Evolutionary conservation across 139 green algal genomes (phyloP).

Genomic region (Coelastrella sp.): DNA sequence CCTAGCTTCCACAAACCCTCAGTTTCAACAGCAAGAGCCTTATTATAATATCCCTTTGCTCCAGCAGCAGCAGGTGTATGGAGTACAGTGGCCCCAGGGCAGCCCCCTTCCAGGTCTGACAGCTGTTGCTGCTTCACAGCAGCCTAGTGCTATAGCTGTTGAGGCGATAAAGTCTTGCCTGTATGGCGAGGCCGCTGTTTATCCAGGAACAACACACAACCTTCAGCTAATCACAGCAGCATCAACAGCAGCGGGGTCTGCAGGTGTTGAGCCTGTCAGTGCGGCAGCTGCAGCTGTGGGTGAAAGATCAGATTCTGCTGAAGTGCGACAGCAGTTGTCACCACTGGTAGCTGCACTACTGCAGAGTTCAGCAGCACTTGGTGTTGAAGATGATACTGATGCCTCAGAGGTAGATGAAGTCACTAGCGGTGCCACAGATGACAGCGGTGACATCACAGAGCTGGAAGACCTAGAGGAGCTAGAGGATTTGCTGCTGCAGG

Average conservation of each 20-base stretch:
- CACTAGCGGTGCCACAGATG: background rate
- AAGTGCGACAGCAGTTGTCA: background rate
- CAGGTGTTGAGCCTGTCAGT: background rate
- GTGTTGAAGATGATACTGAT: background rate
- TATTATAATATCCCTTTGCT: background rate
- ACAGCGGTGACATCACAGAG: constrained; percentile 23
- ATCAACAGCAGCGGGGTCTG: background rate
- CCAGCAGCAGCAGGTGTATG: background rate
- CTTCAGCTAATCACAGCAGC: background rate
- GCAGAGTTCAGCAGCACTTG: background rate
- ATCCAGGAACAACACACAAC: background rate
- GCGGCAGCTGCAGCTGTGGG: constrained; percentile 14
- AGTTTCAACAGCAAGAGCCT: background rate
- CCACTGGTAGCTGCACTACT: background rate
- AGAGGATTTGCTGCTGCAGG: constrained; percentile 33
- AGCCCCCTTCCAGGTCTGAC: background rate
- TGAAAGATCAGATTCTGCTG: background rate
- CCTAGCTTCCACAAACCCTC: background rate
- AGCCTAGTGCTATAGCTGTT: background rate
- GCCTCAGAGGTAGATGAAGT: background rate
- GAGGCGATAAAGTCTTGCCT: background rate
- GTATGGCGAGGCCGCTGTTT: background rate
- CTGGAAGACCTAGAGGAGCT: constrained; percentile 27
- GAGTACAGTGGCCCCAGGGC: too few species aligned
- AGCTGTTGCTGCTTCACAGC: background rate